A percentile compares a stretch with the other conserved stretches of the same genome.
phyloP scores from a whole-genome alignment of 139 green algal species.

The Picochlorum sp. region DNA sequence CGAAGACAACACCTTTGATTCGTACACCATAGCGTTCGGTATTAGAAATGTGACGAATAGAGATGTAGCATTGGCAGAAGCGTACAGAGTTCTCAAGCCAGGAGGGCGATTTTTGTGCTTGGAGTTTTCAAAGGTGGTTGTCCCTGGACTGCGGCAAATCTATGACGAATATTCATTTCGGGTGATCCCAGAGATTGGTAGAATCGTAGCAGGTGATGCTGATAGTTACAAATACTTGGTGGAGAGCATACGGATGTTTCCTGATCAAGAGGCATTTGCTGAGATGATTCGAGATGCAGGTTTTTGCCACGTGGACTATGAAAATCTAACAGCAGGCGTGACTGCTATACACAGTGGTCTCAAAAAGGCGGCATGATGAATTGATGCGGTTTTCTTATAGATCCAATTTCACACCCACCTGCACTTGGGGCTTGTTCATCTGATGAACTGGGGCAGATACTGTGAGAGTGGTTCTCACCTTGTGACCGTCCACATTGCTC shows the following conservation, averaged over 20 bases:
- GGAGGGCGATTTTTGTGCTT: conserved; percentile 87
- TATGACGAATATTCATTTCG: conserved; percentile 95
- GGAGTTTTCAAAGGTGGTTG: conserved; percentile 79
- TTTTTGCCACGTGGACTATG: conserved; percentile 71
- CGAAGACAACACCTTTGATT: conserved; percentile 62
- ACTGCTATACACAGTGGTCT: conserved; percentile 93
- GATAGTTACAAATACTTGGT: conserved; percentile 96
- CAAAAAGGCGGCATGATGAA: conserved; percentile 38
- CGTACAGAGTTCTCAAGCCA: conserved; percentile 65
- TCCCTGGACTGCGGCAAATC: conserved; percentile 59
- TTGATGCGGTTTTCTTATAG: neutral
- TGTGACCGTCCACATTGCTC: neutral
- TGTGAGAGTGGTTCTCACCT: neutral
- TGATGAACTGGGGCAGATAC: neutral
- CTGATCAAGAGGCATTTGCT: conserved; percentile 65
- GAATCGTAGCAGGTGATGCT: conserved; percentile 73
- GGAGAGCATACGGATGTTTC: conserved; percentile 94
- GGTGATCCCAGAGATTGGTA: conserved; percentile 87
- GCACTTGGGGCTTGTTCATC: neutral
- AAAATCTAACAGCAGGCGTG: conserved; percentile 78
- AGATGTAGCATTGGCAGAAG: conserved; percentile 71
- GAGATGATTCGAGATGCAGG: conserved; percentile 72
- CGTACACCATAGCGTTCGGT: conserved; percentile 96
- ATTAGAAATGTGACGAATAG: conserved; percentile 93
- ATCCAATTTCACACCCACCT: conserved; percentile 1